Base-by-base conservation (phyloP, 1,284 basidiomycete species). In the Trichosporon asahii region DNA sequence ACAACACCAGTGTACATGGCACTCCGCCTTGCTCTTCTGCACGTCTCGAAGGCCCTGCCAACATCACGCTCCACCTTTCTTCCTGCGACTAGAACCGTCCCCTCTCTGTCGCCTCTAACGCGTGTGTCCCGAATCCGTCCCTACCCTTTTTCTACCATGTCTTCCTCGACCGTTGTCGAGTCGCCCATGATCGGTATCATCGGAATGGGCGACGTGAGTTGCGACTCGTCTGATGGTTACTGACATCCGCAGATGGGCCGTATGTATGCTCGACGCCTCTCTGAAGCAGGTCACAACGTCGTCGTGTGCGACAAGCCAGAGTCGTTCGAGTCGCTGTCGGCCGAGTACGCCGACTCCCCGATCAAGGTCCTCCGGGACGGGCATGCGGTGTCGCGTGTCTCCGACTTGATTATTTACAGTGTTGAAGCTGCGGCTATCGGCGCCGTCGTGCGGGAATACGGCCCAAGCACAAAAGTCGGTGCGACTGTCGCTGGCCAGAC, bases 401-500 rank as follows among this genome's bases (percentile, higher is more conserved):
- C 92, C 49, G 95, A 97, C 83, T 91, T 93, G 71, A 90, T 95
- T 80, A 88, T 97, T 76, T 97, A 96, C 82, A 93, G 93, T 21
- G 95, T 99, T 66, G 96, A 98, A 81, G 95, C 97, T 5, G 94
- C 94, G 71, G 91, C 88, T 78, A 92, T 99, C 70, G 89, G 90
- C 60, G 82, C 85, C 1, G 94, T 97, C 21, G 96, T 98, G 3
- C 87, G 87, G 27, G 87, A 93, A 78, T 99, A 91, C 77, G 97
- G 96, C 11, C 93, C 95, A 15, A 97, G 95, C 11, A 97, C 95
- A 3, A 98, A 98, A 84, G 84, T 95, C 21, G 89, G 93, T 23
- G 92, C 96, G 0, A 90, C 98, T 65, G 95, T 99, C 7, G 89
- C 94, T 0, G 96, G 94, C 0, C 96, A 99, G 84, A 98, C 96